phyloP scores from a whole-genome alignment of 352 stramenopile genomes.

The Globisporangium nodosum region DNA sequence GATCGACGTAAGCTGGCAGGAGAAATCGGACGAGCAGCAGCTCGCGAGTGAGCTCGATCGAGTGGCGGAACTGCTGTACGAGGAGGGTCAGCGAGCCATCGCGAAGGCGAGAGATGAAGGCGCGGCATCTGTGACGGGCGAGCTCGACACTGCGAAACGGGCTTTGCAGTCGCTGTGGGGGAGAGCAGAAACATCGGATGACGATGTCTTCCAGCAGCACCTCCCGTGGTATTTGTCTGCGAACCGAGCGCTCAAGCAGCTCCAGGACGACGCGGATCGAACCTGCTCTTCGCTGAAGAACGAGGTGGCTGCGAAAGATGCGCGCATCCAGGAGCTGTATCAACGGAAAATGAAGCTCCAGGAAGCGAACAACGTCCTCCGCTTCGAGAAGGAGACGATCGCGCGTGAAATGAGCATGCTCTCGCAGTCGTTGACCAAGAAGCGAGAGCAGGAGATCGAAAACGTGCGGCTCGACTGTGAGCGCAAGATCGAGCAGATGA shows the following conservation, averaged over 20 bases:
- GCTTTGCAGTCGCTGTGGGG: constrained; percentile 25
- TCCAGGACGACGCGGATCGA: constrained; percentile 24
- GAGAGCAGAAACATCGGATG: not conserved
- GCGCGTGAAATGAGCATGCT: constrained; percentile 55
- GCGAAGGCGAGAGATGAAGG: constrained; percentile 23
- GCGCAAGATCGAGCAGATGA: constrained; percentile 47
- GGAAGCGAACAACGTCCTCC: constrained; percentile 44
- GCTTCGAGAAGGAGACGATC: constrained; percentile 68
- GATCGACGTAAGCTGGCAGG: constrained; percentile 7
- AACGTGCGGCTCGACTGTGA: constrained; percentile 46
- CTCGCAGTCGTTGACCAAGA: constrained; percentile 40
- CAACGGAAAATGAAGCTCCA: constrained; percentile 32
- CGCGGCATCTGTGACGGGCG: constrained; percentile 24
- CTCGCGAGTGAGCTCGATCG: constrained; percentile 28
- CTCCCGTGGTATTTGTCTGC: constrained; percentile 57
- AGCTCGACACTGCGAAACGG: constrained; percentile 47
- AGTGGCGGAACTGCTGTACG: constrained; percentile 19
- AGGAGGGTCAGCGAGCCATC: constrained; percentile 22
- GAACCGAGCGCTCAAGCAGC: constrained; percentile 26
- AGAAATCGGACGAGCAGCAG: constrained; percentile 23
- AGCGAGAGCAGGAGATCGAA: constrained; percentile 46
- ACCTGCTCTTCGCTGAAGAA: constrained; percentile 13
- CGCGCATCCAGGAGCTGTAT: constrained; percentile 22
- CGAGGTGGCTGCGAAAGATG: constrained; percentile 21
- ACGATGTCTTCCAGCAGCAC: constrained; percentile 21